Conservation (phyloP, 139 green algal genomes). For the Chlamydomonas sp. region DNA sequence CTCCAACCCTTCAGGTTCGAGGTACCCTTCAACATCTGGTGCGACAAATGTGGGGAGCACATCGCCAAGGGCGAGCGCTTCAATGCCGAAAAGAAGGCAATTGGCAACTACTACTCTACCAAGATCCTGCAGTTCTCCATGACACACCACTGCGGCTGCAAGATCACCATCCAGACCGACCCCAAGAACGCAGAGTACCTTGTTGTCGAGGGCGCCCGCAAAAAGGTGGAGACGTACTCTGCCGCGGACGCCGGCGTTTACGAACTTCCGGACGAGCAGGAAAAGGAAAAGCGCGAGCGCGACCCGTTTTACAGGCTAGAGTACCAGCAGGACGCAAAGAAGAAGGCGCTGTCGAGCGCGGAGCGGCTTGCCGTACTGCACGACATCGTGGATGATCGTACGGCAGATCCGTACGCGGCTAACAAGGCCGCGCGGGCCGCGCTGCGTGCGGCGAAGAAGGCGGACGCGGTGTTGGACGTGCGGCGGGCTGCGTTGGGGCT, state of each 20-base stretch:
- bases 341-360: constrained; percentile 21
- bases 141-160: constrained; percentile 88
- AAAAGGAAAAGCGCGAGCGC: constrained; percentile 50
- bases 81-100: constrained; percentile 96
- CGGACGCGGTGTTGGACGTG: constrained; percentile 39
- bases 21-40: constrained; percentile 98
- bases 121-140: constrained; percentile 95
- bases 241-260: constrained; percentile 69
- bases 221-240: constrained; percentile 75
- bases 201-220: constrained; percentile 71
- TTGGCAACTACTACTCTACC: constrained; percentile 92
- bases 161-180: constrained; percentile 94
- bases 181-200: constrained; percentile 91
- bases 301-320: constrained; percentile 69
- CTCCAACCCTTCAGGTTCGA: constrained; percentile 79
- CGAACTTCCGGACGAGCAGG: constrained; percentile 68
- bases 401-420: constrained; percentile 59
- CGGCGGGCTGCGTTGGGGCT: constrained; percentile 69
- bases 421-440: constrained; percentile 66
- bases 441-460: constrained; percentile 42
- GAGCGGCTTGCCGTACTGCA: constrained; percentile 53
- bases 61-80: constrained; percentile 97
- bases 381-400: constrained; percentile 40
- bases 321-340: constrained; percentile 49
- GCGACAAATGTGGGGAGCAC: constrained; percentile 85